phyloP scores from a whole-genome alignment of 306 rosid species.

The Oemleria cerasiformis region DNA sequence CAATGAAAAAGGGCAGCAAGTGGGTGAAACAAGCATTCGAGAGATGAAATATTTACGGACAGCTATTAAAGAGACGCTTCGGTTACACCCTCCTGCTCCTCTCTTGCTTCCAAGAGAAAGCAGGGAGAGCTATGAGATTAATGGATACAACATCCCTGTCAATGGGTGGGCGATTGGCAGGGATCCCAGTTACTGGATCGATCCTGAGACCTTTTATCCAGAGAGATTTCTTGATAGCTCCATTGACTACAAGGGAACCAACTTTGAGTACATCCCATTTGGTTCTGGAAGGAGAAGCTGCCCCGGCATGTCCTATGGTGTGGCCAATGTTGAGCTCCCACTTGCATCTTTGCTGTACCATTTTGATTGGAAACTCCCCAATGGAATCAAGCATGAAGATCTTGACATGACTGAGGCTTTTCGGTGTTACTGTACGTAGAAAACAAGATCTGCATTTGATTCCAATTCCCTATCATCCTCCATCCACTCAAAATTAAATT shows the following conservation, averaged over 20 bases:
- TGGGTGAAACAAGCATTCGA: slow-evolving; percentile 22
- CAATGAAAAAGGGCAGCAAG: slow-evolving; percentile 17
- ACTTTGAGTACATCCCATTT: not conserved
- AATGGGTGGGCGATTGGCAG: slow-evolving; percentile 13
- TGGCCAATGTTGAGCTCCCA: not conserved
- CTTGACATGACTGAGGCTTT: slow-evolving; percentile 3
- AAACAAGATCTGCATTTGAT: slow-evolving; percentile 1
- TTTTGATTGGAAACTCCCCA: not conserved
- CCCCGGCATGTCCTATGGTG: not conserved
- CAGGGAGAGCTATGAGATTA: slow-evolving; percentile 16
- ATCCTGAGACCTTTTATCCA: not conserved
- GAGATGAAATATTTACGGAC: slow-evolving; percentile 25
- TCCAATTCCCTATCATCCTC: not conserved
- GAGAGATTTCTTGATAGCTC: not conserved
- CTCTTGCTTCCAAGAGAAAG: slow-evolving; percentile 36
- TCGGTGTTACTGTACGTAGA: not conserved
- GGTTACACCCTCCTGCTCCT: slow-evolving; percentile 32
- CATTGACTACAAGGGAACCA: not conserved
- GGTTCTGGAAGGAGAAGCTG: not conserved
- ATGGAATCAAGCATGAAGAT: not conserved
- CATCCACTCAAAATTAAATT: not conserved
- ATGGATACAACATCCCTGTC: not conserved
- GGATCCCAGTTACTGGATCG: slow-evolving; percentile 1
- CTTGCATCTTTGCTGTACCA: slow-evolving; percentile 3
- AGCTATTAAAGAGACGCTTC: slow-evolving; percentile 27